Conservation (phyloP, 1,284 basidiomycete genomes). For the Kalmanozyma brasiliensis region DNA sequence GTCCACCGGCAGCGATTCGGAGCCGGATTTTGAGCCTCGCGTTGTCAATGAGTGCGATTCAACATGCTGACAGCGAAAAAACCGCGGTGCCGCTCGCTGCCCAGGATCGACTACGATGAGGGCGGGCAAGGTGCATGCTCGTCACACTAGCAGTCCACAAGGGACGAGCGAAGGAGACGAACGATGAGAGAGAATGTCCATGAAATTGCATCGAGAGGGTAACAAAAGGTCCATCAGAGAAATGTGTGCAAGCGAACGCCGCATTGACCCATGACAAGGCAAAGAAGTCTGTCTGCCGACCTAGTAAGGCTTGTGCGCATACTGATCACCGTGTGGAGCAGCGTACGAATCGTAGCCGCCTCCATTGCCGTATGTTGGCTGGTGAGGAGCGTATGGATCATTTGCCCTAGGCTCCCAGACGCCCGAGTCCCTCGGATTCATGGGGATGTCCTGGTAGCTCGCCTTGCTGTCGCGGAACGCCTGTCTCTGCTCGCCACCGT, state of each 20-base stretch:
- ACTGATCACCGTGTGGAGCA: constrained; percentile 10
- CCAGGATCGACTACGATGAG: too few species aligned
- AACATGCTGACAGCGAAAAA: not conserved
- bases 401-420: constrained; percentile 49
- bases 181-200: constrained; percentile 7
- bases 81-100: too few species aligned
- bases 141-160: too few species aligned
- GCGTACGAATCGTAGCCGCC: constrained; percentile 1
- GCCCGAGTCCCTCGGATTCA: constrained; percentile 53
- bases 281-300: too few species aligned
- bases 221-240: not conserved
- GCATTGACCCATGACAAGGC: constrained; percentile 20
- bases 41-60: not conserved
- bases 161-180: not conserved
- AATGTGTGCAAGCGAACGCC: constrained; percentile 5
- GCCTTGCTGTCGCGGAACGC: constrained; percentile 32
- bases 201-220: constrained; percentile 14
- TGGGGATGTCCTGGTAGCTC: constrained; percentile 48
- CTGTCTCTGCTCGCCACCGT: constrained; percentile 59
- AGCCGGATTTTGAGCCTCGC: constrained; percentile 2
- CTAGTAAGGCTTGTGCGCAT: too few species aligned
- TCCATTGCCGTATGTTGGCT: constrained; percentile 6
- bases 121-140: too few species aligned
- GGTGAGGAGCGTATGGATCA: constrained; percentile 22
- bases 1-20: constrained; percentile 21